Evolutionary conservation across 345 rosid species (phyloP).

Genomic region (Syzygium oleosum): DNA sequence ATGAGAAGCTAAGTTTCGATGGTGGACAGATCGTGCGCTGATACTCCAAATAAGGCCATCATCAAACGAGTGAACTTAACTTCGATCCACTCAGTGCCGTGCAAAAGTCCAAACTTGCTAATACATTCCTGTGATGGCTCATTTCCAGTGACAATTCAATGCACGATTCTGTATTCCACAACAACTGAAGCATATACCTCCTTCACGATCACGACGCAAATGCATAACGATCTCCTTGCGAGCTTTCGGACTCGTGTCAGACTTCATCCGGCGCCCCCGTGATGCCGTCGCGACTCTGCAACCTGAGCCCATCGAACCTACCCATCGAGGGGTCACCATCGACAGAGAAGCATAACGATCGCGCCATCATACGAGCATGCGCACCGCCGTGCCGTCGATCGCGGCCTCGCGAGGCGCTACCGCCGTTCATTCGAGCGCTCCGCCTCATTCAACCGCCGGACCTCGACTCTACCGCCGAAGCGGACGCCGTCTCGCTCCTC

Average conservation of each 20-base stretch:
- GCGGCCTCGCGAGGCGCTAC: background rate
- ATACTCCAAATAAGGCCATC: accelerated
- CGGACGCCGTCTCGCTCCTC: background rate
- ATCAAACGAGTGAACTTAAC: background rate
- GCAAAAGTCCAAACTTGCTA: background rate
- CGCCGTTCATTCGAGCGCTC: background rate
- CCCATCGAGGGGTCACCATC: background rate
- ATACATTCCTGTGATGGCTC: background rate
- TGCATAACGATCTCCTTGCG: background rate
- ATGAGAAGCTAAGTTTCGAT: background rate
- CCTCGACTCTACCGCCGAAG: background rate
- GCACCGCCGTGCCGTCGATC: background rate
- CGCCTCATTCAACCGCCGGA: accelerated
- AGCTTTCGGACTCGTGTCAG: background rate
- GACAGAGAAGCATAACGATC: background rate
- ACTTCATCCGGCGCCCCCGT: background rate
- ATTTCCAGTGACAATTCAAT: background rate
- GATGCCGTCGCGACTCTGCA: background rate
- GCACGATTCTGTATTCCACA: background rate
- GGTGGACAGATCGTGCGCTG: background rate
- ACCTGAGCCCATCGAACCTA: background rate
- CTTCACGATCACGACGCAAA: background rate
- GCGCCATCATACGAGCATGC: background rate
- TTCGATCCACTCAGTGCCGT: accelerated
- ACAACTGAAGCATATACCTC: background rate